Base-by-base conservation (phyloP, 2,329 filamentous ascomycete species). In the Arachnomyces sp. region DNA sequence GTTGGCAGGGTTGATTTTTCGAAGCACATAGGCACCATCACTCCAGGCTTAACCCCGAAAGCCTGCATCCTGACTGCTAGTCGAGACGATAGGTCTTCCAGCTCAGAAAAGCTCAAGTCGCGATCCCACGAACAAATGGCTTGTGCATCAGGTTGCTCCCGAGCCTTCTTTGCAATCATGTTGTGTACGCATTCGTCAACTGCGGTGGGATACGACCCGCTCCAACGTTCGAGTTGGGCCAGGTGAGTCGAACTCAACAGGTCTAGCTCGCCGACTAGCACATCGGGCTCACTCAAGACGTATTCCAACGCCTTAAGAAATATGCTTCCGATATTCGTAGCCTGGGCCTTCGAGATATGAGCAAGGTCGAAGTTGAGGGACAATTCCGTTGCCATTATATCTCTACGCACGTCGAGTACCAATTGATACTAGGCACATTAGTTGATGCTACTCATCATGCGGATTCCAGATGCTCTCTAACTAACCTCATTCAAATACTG, bases 111-210 rank as follows among this genome's bases (percentile, higher is more conserved):
- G 14, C 44, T 49, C 16, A 45, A 46, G 30, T 44, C 39, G 4
- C 46, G 50, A 35, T 57, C 53, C 46, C 50, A 55, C 8, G 52
- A 45, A 30, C 39, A 43, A 6, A 56, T 45, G 4, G 54, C 54
- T 11, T 40, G 39, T 17, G 44, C 44, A 32, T 48, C 42, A 16
- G 52, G 51, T 4, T 44, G 39, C 3, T 39, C 30, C 15, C 36
- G 15, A 3, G 41, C 47, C 28, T 36, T 45, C 17, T 44, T 36
- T 11, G 30, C 39, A 25, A 56, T 44, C 12, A 49, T 13, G n/a
- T 54, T 47, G 33, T 55, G 52, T n/a, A 52, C 41, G 29, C 44
- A 44, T 34, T 44, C 41, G 29, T 44, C 39, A 21, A 48, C 31
- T 21, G 12, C 38, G 9, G 49, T 31, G n/a, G 31, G 38, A 7